Base-by-base conservation (phyloP, 257 asterid genomes). In the Thymus mandschuricus region DNA sequence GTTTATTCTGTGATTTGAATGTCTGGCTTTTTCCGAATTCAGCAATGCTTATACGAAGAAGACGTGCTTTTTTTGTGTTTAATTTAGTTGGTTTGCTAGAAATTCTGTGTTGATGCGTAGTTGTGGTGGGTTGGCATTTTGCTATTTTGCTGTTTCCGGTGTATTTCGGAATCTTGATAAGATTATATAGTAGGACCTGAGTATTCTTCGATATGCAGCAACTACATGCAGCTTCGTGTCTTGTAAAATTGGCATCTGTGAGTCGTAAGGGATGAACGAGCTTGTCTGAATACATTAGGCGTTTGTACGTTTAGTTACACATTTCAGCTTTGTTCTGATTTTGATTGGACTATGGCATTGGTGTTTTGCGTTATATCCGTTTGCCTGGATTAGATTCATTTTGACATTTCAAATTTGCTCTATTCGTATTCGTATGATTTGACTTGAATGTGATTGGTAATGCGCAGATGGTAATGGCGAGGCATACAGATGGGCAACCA, bases 401-500 rank as follows among this genome's bases (percentile, higher is more conserved):
- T 54, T 40, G 40, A 54, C 41, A 29, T 69, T 44, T 41, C 8
- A 54, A 21, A 33, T 13, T 73, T 44, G 43, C 34, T 38, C 4
- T 8, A 51, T 29, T 63, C 29, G 45, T 60, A 49, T 34, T 12
- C 61, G 21, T 66, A 49, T 44, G 30, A 69, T 66, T 34, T 21
- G 60, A 41, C 31, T 33, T 30, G 45, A 21, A n/a, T 70, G 11
- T 45, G 55, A 56, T 71, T n/a, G 74, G 60, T 63, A 46, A 21
- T 63, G 58, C 46, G 60, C 96, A 91, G 97, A 81, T 72, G 85
- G 95, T 7, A 87, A 83, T 13, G 81, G 71, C 0, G 92, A 86
- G 75, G 86, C 82, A 71, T 88, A 79, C 65, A 89, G 82, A 75
- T 93, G 98, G 98, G 76, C 83, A 8, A 77, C 78, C 73, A 84